phyloP scores from a whole-genome alignment of 2,329 filamentous ascomycete species.

The Trichoderma pleuroti region DNA sequence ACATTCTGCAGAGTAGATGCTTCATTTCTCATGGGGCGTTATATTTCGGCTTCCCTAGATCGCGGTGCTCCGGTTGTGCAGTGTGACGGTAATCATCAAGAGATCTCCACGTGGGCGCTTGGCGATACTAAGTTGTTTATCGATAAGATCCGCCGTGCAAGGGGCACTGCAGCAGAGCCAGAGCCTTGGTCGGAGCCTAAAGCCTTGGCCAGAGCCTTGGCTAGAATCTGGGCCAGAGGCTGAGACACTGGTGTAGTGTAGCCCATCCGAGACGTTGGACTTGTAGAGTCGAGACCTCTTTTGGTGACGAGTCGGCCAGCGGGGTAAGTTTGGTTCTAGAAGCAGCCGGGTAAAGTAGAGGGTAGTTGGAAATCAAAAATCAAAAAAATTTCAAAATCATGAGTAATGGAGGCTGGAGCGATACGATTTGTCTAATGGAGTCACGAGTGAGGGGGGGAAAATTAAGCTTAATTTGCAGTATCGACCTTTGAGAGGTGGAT shows the following conservation, averaged over 20 bases:
- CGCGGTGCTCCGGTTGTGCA: background rate
- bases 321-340: background rate
- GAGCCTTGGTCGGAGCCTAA: background rate
- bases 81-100: background rate
- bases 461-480: slow-evolving; percentile 6
- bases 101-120: background rate
- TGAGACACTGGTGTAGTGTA: background rate
- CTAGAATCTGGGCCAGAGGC: background rate
- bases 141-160: background rate
- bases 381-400: background rate
- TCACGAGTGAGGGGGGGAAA: background rate
- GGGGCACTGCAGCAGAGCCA: background rate
- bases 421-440: background rate
- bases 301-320: background rate
- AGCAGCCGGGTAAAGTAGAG: background rate
- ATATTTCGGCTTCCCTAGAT: background rate
- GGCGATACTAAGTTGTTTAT: background rate
- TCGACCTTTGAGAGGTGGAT: background rate
- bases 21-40: background rate
- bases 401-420: background rate
- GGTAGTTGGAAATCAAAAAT: background rate
- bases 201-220: background rate
- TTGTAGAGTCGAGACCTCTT: background rate
- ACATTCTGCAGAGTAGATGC: background rate
- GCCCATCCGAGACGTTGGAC: background rate